phyloP scores from a whole-genome alignment of 768 basidiomycete genomes.

The Podaxis pistillaris region DNA sequence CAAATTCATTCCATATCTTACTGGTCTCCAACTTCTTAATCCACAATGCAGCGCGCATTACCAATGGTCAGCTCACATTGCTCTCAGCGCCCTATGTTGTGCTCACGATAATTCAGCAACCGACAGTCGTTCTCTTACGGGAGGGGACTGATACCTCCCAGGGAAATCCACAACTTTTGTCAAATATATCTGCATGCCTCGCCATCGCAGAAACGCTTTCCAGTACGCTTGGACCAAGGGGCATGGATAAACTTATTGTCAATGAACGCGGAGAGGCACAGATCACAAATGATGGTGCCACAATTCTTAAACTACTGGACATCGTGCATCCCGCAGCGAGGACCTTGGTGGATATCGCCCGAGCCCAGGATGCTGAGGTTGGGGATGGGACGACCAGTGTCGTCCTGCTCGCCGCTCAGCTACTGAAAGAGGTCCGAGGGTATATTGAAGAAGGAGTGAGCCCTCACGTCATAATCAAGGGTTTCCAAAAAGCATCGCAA shows the following conservation, averaged over 20 bases:
- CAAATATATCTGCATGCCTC: conserved; percentile 95
- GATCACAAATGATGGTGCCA: conserved; percentile 99
- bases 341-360: conserved; percentile 97
- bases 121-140: conserved; percentile 92
- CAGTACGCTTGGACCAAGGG: conserved; percentile 94
- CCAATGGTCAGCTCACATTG: conserved; percentile 55
- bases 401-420: conserved; percentile 89
- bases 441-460: conserved; percentile 97
- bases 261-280: conserved; percentile 92
- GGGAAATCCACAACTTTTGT: conserved; percentile 87
- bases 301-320: conserved; percentile 95
- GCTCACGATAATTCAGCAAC: conserved; percentile 63
- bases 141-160: conserved; percentile 97
- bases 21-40: conserved; percentile 21
- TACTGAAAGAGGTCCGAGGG: conserved; percentile 87
- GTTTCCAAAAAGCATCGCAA: conserved; percentile 83
- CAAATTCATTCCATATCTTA: conserved; percentile 21
- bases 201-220: conserved; percentile 90
- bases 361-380: conserved; percentile 97
- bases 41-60: conserved; percentile 81
- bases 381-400: conserved; percentile 98
- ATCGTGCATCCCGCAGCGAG: conserved; percentile 98
- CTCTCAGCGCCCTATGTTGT: conserved; percentile 2
- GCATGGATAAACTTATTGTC: conserved; percentile 99
- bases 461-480: conserved; percentile 97